phyloP scores from a whole-genome alignment of 768 basidiomycete species.

The Infundibulicybe gibba region DNA sequence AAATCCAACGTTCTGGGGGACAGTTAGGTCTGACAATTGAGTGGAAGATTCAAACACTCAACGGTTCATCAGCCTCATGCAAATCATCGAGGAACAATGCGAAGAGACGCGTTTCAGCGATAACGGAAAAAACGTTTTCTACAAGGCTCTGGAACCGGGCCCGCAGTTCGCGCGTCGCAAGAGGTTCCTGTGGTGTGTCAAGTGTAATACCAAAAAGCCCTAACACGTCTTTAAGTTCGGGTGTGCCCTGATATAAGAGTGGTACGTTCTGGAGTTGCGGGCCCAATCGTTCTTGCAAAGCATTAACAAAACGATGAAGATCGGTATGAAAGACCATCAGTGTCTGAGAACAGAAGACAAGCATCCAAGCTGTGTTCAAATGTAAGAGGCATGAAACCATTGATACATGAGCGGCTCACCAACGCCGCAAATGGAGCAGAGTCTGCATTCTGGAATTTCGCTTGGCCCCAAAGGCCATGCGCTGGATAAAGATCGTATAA shows the following conservation, averaged over 20 bases:
- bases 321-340: constrained; percentile 73
- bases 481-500: constrained; percentile 22
- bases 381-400: constrained; percentile 1
- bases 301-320: constrained; percentile 59
- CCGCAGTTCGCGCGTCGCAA: constrained; percentile 58
- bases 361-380: constrained; percentile 48
- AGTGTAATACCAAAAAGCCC: constrained; percentile 48
- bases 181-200: constrained; percentile 47
- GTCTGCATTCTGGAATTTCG: constrained; percentile 64
- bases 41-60: constrained; percentile 6
- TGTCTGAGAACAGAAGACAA: constrained; percentile 71
- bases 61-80: constrained; percentile 75
- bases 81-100: constrained; percentile 72
- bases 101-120: constrained; percentile 67
- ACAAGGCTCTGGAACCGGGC: constrained; percentile 70
- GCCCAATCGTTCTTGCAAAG: constrained; percentile 57
- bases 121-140: constrained; percentile 64
- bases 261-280: constrained; percentile 69
- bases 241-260: constrained; percentile 66
- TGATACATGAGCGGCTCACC: constrained; percentile 26
- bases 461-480: constrained; percentile 75
- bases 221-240: constrained; percentile 64
- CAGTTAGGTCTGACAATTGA: constrained; percentile 1
- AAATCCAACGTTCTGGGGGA: constrained; percentile 58
- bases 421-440: constrained; percentile 69